These are phyloP conservation scores for Pythium monospermum DNA, from an alignment of 352 stramenopile genomes.

Conservation along the genomic window DNA sequence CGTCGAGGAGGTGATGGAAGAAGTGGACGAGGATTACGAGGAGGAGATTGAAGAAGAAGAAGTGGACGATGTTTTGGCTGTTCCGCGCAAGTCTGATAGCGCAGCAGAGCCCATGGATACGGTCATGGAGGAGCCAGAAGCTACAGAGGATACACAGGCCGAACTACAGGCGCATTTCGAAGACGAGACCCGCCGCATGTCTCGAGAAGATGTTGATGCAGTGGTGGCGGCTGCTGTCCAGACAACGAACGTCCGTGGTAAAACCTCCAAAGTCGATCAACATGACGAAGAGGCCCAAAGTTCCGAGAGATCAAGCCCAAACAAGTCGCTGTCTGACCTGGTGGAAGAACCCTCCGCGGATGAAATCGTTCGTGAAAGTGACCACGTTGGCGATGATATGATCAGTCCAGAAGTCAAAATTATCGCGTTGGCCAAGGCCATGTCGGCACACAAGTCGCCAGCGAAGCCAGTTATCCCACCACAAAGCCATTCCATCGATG, in stretches of 20 bases:
- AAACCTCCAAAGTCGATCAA: background rate
- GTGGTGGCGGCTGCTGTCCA: background rate
- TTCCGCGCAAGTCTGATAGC: too few relatives aligned
- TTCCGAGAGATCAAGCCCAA: slow-evolving; percentile 4
- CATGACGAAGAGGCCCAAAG: background rate
- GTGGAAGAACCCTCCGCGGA: slow-evolving; percentile 3
- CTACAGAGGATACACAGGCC: background rate
- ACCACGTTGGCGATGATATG: too few relatives aligned
- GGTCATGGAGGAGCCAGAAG: background rate
- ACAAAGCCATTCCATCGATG: too few relatives aligned
- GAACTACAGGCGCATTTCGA: background rate
- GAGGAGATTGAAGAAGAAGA: slow-evolving; percentile 20
- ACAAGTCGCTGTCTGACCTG: slow-evolving; percentile 20
- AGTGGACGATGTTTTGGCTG: too few relatives aligned
- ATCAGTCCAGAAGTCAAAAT: slow-evolving; percentile 21
- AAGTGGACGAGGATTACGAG: slow-evolving; percentile 30
- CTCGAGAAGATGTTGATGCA: slow-evolving; percentile 4
- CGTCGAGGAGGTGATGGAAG: slow-evolving; percentile 24
- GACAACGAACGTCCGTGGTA: background rate
- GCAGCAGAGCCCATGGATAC: too few relatives aligned
- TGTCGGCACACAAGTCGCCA: slow-evolving; percentile 6
- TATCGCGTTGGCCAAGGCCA: background rate
- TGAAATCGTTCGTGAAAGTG: slow-evolving; percentile 65
- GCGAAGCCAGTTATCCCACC: too few relatives aligned
- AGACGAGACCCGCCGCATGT: slow-evolving; percentile 1